Evolutionary conservation across 345 rosid genomes (phyloP).

Genomic region (Brassica carinata): DNA sequence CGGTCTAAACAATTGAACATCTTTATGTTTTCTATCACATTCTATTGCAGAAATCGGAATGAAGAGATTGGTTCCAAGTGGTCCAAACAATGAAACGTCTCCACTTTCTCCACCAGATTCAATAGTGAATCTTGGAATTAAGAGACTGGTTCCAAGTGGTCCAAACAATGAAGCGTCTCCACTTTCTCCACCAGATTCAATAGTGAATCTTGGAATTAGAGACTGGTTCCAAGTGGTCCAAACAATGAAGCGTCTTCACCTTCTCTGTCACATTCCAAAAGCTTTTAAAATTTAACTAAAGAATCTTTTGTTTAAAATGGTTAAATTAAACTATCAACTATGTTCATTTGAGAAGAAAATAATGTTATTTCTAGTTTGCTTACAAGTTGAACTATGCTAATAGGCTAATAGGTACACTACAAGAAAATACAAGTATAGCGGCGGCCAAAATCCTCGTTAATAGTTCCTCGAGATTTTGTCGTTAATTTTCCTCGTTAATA

Average conservation of each 20-base stretch:
- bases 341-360: too few relatives aligned
- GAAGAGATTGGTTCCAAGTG: background rate
- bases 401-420: too few relatives aligned
- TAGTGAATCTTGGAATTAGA: background rate
- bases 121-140: background rate
- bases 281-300: too few relatives aligned
- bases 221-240: background rate
- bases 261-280: background rate
- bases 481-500: too few relatives aligned
- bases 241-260: background rate
- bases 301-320: too few relatives aligned
- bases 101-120: background rate
- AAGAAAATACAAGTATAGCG: too few relatives aligned
- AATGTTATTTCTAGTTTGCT: too few relatives aligned
- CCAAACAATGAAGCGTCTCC: background rate
- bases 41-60: background rate
- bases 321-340: too few relatives aligned
- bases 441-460: too few relatives aligned
- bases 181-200: background rate
- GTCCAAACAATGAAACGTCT: background rate
- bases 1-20: background rate
- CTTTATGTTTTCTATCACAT: background rate
- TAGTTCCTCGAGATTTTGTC: too few relatives aligned
- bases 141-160: background rate
- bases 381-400: too few relatives aligned